Base-by-base conservation (phyloP, 73 alveolate species). In the Paramecium tetraurelia region DNA sequence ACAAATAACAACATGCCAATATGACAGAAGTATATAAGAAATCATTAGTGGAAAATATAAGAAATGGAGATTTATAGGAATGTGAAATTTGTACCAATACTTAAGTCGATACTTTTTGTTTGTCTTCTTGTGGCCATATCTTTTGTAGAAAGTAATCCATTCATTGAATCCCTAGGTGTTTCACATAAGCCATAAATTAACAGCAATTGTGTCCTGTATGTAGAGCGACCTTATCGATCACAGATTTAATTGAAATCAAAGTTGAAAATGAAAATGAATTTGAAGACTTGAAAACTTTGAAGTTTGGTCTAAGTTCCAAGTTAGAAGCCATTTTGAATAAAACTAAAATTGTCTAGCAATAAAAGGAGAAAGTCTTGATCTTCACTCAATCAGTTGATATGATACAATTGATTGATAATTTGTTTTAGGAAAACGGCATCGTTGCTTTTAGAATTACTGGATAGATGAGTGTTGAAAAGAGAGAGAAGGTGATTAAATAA, bases 371-470 rank as follows among this genome's bases (percentile, higher is more conserved):
- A 22, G 71, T 69, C 6, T 59, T 89, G 40, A 46, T 89, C 20
- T 89, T 89, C 22, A 71, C 94, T 8, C 12, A 89, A 36, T 89
- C 92, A 85, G 38, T 70, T 12, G 94, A 89, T 2, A 50, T 83
- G 38, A 89, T 89, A 3, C 6, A 24, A 12, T 41, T 58, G 24
- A 21, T 89, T 36, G 71, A 89, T 24, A 31, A 44, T 18, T 20
- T 31, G 48, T 89, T 89, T 71, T 22, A 89, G 21, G 90, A 68
- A 2, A 7, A 70, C 16, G 94, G 53, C 1, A 44, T 89, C 2
- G 24, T 31, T 11, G 50, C 31, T 12, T 12, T 18, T 9, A 38
- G 33, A 5, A 77, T 89, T 43, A 58, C 68, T 71, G 94, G 94
- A 71, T 24, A 43, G 31, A 89, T 89, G 94, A 89, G 92, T 41